Base-by-base conservation (phyloP, 1,284 basidiomycete genomes). In the Sporisorium reilianum region DNA sequence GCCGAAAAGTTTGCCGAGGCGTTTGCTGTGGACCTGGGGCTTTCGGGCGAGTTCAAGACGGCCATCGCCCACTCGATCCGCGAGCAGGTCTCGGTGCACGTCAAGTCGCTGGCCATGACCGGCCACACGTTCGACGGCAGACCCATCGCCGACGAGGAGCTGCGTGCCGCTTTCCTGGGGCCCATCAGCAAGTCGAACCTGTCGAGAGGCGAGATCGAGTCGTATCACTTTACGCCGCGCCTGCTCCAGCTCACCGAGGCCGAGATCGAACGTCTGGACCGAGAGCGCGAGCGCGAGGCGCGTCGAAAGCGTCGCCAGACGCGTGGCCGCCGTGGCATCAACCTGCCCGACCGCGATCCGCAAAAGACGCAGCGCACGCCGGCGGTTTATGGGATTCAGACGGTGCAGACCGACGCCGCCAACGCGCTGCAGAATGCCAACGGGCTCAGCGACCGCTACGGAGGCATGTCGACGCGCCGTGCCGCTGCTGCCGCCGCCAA, bases 11-110 rank as follows among this genome's bases (percentile, higher is more conserved):
- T 99, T 85, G 94, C 96, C 9, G 91, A 92, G 74, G 88, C 91
- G 0, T 97, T 97, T 85, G 88, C 91, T 3, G 89, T 89, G 25
- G 97, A 99, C 80, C 87, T 99, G 18, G 97, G 97, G 1, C 87
- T 99, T 20, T 89, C 89, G 34, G 94, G 95, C 41, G 96, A 99
- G 86, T 73, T 62, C 78, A 95, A 93, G 84, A 97, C 95, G 22
- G 94, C 95, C 16, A 93, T 99, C 64, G 91, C 94, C 0, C 96
- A 99, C 85, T 91, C 91, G 34, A 98, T 99, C 74, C 91, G 96
- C 50, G 97, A 99, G 86, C 97, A 99, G 87, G 90, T 95, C 14
- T 90, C 94, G 62, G 90, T 91, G 2, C 94, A 95, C 86, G 91
- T 94, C 85, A 95, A 95, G 80, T 96, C 93, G 0, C 89, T 99